Conservation (phyloP, 345 rosid genomes). For the Populus euphratica region DNA sequence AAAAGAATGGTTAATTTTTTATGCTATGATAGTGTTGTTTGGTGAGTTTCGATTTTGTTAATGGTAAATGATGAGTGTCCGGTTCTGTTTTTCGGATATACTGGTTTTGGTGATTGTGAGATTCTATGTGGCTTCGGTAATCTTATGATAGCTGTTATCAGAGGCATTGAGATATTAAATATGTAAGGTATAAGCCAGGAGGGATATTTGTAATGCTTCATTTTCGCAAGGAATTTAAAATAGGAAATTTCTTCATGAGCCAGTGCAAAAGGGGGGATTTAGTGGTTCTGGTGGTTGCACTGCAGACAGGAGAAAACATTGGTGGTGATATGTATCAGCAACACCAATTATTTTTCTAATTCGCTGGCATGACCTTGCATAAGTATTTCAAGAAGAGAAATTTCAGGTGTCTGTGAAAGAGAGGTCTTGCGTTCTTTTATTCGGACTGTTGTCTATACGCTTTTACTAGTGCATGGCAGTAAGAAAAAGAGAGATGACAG, state of each 20-base stretch:
- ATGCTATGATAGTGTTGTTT: background rate
- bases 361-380: background rate
- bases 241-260: background rate
- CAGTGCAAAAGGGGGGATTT: background rate
- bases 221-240: background rate
- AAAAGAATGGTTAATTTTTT: background rate
- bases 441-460: background rate
- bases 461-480: background rate
- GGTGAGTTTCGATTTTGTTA: background rate
- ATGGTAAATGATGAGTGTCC: background rate
- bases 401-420: background rate
- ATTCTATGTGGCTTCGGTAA: background rate
- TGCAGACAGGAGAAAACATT: background rate
- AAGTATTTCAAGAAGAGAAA: background rate
- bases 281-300: background rate
- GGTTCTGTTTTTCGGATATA: background rate
- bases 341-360: background rate
- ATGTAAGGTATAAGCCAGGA: background rate
- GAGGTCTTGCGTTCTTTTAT: background rate
- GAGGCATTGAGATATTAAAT: background rate
- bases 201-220: background rate
- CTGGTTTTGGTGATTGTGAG: background rate
- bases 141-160: background rate
- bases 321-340: background rate
- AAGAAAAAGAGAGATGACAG: background rate